These are phyloP conservation scores for Apiospora malaysiana DNA, from an alignment of 2,329 filamentous ascomycete genomes.

Conservation along the genomic window DNA sequence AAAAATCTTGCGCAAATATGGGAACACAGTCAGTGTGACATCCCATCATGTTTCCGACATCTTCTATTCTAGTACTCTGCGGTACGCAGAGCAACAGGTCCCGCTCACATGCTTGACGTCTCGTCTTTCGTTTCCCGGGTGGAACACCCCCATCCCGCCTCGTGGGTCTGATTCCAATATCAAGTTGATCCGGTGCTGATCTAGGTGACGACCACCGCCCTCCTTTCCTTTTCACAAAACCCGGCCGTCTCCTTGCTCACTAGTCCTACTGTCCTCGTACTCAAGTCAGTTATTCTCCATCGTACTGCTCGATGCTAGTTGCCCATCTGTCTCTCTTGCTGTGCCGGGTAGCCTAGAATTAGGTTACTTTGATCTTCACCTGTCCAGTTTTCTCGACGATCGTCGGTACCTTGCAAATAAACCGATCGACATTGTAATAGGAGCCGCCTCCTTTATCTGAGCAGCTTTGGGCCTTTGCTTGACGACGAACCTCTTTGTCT, in stretches of 20 bases:
- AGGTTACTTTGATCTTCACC: constrained; percentile 4
- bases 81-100: not conserved
- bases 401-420: constrained; percentile 2
- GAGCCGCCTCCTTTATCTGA: constrained; percentile 17
- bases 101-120: constrained; percentile 12
- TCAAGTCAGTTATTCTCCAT: constrained; percentile 15
- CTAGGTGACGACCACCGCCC: constrained; percentile 2
- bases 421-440: constrained; percentile 16
- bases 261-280: not conserved
- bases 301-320: constrained; percentile 14
- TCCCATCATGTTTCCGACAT: constrained; percentile 18
- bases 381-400: constrained; percentile 17
- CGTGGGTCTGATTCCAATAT: constrained; percentile 15
- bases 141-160: constrained; percentile 19
- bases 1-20: constrained; percentile 16
- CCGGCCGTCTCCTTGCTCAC: constrained; percentile 4
- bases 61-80: constrained; percentile 21
- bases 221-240: constrained; percentile 19
- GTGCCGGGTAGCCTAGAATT: not conserved
- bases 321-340: not conserved
- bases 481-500: not conserved
- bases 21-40: constrained; percentile 18
- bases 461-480: not conserved
- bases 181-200: constrained; percentile 16
- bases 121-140: constrained; percentile 18